Percentiles rank a stretch among this genome's conserved stretches.
Conservation (phyloP, 2,329 filamentous ascomycete species). For the Penicillium glabrum region DNA sequence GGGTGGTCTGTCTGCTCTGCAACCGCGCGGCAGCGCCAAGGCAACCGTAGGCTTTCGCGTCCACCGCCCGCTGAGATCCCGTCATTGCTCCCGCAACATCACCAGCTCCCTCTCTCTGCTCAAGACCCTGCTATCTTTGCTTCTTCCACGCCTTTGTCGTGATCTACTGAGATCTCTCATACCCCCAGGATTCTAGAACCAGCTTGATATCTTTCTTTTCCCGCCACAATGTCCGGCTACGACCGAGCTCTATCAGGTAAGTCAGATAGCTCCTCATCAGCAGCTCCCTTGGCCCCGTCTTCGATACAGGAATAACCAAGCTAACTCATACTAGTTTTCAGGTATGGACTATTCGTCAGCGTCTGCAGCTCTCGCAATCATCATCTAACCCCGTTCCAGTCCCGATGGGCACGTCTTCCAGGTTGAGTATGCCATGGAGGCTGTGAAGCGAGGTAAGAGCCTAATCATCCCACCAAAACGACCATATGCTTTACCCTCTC, state of each 20-base stretch:
- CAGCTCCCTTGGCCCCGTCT: conserved; percentile 31
- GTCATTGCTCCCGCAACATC: conserved; percentile 25
- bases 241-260: conserved; percentile 98
- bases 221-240: conserved; percentile 75
- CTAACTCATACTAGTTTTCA: conserved; percentile 72
- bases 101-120: conserved; percentile 11
- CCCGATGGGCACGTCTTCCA: conserved; percentile 99
- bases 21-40: conserved; percentile 18
- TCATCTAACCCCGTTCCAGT: conserved; percentile 60
- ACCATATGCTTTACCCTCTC: not conserved
- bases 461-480: conserved; percentile 7
- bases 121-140: conserved; percentile 11
- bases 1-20: not conserved
- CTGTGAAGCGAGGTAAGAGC: conserved; percentile 88
- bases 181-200: not conserved
- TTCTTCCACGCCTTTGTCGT: conserved; percentile 4
- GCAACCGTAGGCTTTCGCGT: conserved; percentile 26
- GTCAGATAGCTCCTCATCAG: conserved; percentile 36
- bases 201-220: conserved; percentile 3
- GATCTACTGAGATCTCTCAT: not conserved
- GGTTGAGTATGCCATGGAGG: conserved; percentile 98
- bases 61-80: conserved; percentile 24
- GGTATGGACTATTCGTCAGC: conserved; percentile 48
- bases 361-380: conserved; percentile 12
- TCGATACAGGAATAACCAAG: conserved; percentile 19